These are phyloP conservation scores for Datisca glomerata DNA, from an alignment of 306 rosid genomes.

Conservation along the genomic window DNA sequence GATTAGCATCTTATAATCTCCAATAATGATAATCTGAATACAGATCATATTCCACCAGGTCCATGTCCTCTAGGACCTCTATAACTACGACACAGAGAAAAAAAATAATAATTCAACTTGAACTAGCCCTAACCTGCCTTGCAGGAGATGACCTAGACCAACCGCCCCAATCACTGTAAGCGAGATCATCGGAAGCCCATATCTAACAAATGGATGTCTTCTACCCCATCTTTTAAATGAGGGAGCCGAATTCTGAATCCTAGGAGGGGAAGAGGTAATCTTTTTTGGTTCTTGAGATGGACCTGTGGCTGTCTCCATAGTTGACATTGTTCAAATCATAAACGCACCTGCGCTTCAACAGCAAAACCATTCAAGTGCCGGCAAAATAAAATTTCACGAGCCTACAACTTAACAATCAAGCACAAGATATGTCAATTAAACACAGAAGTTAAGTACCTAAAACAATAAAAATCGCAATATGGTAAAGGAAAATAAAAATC, in stretches of 20 bases:
- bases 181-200: slow-evolving; percentile 91
- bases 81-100: no score
- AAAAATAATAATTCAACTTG: no score
- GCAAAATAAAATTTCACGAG: no score
- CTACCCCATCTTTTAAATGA: slow-evolving; percentile 70
- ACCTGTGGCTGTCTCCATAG: slow-evolving; percentile 16
- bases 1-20: no score
- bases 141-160: slow-evolving; percentile 83
- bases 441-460: no score
- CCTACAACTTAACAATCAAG: no score
- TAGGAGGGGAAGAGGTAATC: slow-evolving; percentile 4
- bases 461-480: no score
- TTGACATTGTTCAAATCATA: slow-evolving; percentile 11
- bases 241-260: slow-evolving; percentile 16
- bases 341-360: slow-evolving; percentile 7
- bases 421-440: no score
- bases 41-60: no score
- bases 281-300: slow-evolving; percentile 15
- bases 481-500: no score
- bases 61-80: no score
- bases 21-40: no score
- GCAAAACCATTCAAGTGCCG: not conserved
- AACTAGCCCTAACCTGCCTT: slow-evolving; percentile 53
- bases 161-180: slow-evolving; percentile 69
- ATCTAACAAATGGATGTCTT: slow-evolving; percentile 61